Evolutionary conservation across 352 stramenopile species (phyloP).

Genomic region (Phytophthora sp.): DNA sequence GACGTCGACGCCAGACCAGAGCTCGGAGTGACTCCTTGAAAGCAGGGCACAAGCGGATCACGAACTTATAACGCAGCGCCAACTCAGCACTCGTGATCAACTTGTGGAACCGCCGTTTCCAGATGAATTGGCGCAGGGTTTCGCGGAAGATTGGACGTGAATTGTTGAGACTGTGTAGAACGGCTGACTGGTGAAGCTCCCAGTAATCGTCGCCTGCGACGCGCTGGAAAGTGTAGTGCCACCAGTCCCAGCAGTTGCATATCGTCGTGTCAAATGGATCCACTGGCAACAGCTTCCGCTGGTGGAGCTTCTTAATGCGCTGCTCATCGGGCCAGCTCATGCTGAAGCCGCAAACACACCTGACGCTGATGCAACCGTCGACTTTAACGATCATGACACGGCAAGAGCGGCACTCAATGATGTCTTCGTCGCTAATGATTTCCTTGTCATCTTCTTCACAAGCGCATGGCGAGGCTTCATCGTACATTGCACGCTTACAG

Average conservation of each 20-base stretch:
- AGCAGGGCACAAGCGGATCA: constrained; percentile 5
- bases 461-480: constrained; percentile 7
- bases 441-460: constrained; percentile 24
- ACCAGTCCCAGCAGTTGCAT: constrained; percentile 26
- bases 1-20: constrained; percentile 24
- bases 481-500: constrained; percentile 47
- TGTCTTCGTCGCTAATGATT: constrained; percentile 28
- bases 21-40: constrained; percentile 23
- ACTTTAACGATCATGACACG: constrained; percentile 58
- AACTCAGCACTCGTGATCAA: constrained; percentile 4
- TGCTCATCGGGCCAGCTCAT: constrained; percentile 46
- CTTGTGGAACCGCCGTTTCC: constrained; percentile 22
- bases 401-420: constrained; percentile 46
- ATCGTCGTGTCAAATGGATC: constrained; percentile 40
- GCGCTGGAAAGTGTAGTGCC: constrained; percentile 8
- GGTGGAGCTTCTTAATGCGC: constrained; percentile 15
- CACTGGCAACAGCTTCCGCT: constrained; percentile 38
- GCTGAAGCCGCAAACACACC: constrained; percentile 45
- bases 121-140: constrained; percentile 23
- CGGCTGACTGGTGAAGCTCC: constrained; percentile 1
- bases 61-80: constrained; percentile 18
- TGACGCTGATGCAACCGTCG: constrained; percentile 49
- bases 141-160: constrained; percentile 7
- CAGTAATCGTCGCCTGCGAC: constrained; percentile 1
- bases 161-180: constrained; percentile 15